phyloP scores from a whole-genome alignment of 1,284 basidiomycete genomes.

The Abortiporus biennis region DNA sequence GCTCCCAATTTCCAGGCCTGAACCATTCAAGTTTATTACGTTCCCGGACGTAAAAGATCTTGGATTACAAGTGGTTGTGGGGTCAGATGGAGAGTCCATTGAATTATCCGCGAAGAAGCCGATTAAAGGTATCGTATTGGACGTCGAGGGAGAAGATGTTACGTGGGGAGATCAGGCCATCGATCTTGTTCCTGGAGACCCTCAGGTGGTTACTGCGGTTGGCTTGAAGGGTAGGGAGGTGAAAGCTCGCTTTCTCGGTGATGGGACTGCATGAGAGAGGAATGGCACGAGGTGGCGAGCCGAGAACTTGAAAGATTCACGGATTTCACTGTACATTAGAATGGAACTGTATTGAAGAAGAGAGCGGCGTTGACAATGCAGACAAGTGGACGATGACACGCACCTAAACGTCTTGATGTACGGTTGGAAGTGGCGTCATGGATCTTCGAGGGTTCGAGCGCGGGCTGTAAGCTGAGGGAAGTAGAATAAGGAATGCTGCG shows the following conservation, averaged over 20 bases:
- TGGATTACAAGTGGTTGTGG: conserved; percentile 47
- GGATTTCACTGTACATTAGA: too few relatives aligned
- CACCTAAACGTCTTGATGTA: too few relatives aligned
- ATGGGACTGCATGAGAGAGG: conserved; percentile 51
- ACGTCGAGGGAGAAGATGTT: conserved; percentile 64
- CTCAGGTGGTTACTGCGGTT: conserved; percentile 56
- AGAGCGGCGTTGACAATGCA: too few relatives aligned
- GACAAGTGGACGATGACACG: too few relatives aligned
- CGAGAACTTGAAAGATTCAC: not conserved
- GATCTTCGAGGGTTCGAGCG: not conserved
- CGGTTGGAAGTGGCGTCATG: not conserved
- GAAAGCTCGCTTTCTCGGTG: conserved; percentile 65
- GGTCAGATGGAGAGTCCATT: conserved; percentile 49
- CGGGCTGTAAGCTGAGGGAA: not conserved
- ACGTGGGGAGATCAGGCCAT: conserved; percentile 85
- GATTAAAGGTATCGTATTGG: conserved; percentile 81
- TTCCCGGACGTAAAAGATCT: conserved; percentile 63
- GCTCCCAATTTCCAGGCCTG: conserved; percentile 53
- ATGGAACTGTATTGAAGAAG: too few relatives aligned
- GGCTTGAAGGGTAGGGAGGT: conserved; percentile 65
- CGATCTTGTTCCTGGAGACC: conserved; percentile 81
- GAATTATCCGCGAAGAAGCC: conserved; percentile 59
- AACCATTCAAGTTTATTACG: conserved; percentile 86
- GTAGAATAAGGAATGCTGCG: not conserved
- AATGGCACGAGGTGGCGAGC: too few relatives aligned